Evolutionary conservation across 2,329 filamentous ascomycete species (phyloP), one percentile per base, ranked within the genome.

Genomic region (Botrytis fabae): DNA sequence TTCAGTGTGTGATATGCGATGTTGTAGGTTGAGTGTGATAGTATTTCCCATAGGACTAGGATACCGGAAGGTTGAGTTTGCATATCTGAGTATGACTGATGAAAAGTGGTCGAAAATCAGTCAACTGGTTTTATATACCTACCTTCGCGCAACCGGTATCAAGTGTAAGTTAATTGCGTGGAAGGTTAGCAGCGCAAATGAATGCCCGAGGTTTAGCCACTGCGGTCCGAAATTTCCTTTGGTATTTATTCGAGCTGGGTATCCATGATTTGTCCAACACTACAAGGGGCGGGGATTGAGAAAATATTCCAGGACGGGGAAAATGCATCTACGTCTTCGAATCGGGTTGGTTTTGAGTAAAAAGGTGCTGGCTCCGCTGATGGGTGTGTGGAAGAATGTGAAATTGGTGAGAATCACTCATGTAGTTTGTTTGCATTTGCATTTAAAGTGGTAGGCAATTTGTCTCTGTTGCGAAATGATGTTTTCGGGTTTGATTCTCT

Each of bases 11-110:
- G 4, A 35, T 59, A 2, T 35, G 57, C 14, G 57, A 59, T 59
- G 8, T 59, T 57, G n/a, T 57, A 9, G 51, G 7, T 28, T 57
- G 51, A 4, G 51, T 28, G 25, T 18, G 51, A 18, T 28, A 2
- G 7, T 54, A 8, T 28, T 54, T 54, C 3, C 28, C 1, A 14
- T 0, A 0, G 2, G 25, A 2, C 6, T 54, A 8, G 14, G n/a
- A 18, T 54, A 54, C n/a, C 16, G 16, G 48, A 54, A 16, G 2
- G 51, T 18, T 28, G 25, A 54, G 2, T 54, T 54, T 54, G n/a
- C 5, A 54, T 54, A 25, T 28, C 16, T 8, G 10, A 54, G 10
- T 57, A 18, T 1, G 7, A 7, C 38, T 8, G 7, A n/a, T 57
- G 51, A 12, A 4, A 54, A 32, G 2, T 2, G 16, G 8, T 57